Evolutionary conservation across 495 filamentous ascomycete genomes (phyloP), one percentile per base, ranked within the genome.

Genomic region (Penicillium macrosclerotiorum): DNA sequence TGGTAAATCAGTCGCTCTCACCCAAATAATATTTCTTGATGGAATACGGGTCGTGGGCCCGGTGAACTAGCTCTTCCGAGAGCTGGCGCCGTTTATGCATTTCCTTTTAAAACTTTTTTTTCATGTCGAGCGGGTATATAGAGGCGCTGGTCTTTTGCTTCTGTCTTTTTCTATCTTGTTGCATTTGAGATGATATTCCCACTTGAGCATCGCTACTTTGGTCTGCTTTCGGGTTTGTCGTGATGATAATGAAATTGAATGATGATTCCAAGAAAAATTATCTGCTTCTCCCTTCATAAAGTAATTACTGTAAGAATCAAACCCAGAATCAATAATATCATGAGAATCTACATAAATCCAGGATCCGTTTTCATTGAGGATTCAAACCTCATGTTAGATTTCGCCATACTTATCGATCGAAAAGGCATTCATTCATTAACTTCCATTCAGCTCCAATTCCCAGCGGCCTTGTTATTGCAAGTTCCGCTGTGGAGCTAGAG

Each of bases 1-100:
- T 98, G 90, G 90, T 77, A 62, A 66, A 67, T 54, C 47, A 57
- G 37, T 59, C 41, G 19, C 34, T 33, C 27, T 37, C 25, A 20
- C 20, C 24, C 30, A 34, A 30, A 32, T 22, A 43, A 24, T 40
- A 49, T n/a, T n/a, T n/a, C n/a, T n/a, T n/a, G n/a, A n/a, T n/a
- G n/a, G n/a, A n/a, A n/a, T n/a, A n/a, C n/a, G n/a, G n/a, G n/a
- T n/a, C n/a, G n/a, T n/a, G n/a, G n/a, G n/a, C n/a, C n/a, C n/a
- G n/a, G n/a, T n/a, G n/a, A n/a, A n/a, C n/a, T n/a, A n/a, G n/a
- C n/a, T n/a, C n/a, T n/a, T n/a, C n/a, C n/a, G n/a, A n/a, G n/a
- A n/a, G n/a, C n/a, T n/a, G n/a, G n/a, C n/a, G n/a, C n/a, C n/a
- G n/a, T n/a, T n/a, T n/a, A 42, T 37, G 47, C 41, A 34, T 43